Evolutionary conservation across 441 rosid species (phyloP).

Genomic region (Arabidopsis hybrid): DNA sequence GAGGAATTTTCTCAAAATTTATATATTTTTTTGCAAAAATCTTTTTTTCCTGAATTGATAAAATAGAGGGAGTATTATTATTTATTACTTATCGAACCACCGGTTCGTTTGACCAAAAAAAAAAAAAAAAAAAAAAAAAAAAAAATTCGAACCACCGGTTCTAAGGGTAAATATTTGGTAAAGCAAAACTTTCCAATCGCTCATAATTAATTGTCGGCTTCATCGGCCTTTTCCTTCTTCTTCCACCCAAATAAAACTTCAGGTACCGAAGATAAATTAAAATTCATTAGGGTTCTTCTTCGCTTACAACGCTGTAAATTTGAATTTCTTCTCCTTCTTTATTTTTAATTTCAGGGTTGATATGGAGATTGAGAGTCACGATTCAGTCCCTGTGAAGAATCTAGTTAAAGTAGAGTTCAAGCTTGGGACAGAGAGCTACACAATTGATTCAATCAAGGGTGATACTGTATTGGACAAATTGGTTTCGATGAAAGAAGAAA

Average conservation of each 20-base stretch:
- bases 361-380: constrained; percentile 56
- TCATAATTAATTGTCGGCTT: neutral
- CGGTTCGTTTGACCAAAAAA: too few relatives aligned
- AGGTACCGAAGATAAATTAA: neutral
- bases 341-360: neutral
- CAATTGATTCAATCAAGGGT: constrained; percentile 50
- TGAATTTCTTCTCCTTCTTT: neutral
- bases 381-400: constrained; percentile 34
- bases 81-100: too few relatives aligned
- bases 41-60: too few relatives aligned
- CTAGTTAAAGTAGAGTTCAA: constrained; percentile 53
- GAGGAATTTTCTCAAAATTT: too few relatives aligned
- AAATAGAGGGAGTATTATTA: too few relatives aligned
- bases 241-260: neutral
- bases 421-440: constrained; percentile 67
- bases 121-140: too few relatives aligned
- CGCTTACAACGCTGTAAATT: neutral
- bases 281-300: neutral
- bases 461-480: constrained; percentile 59
- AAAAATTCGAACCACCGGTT: too few relatives aligned
- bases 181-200: neutral
- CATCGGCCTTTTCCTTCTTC: neutral
- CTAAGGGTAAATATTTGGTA: neutral
- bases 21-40: too few relatives aligned
- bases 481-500: constrained; percentile 70